Conservation (phyloP, 257 asterid genomes). For the Plantago major region DNA sequence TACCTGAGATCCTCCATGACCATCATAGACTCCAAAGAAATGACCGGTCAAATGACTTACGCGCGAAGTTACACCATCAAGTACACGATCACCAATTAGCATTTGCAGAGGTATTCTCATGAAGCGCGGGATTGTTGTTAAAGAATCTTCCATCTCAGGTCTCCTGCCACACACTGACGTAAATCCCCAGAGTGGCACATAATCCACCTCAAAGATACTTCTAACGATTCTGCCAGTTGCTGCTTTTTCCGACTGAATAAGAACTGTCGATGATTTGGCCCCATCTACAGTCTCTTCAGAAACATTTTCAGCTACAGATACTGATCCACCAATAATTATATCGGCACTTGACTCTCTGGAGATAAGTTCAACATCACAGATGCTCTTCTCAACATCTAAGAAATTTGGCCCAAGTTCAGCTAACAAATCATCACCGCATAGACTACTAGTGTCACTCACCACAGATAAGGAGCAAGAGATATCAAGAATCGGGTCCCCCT, state of each 20-base stretch:
- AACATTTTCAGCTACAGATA: constrained; percentile 22
- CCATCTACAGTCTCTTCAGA: constrained; percentile 38
- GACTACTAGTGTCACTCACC: constrained; percentile 78
- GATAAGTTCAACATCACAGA: constrained; percentile 31
- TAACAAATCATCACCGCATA: constrained; percentile 76
- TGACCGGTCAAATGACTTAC: constrained; percentile 77
- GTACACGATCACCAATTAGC: constrained; percentile 50
- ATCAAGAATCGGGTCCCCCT: constrained; percentile 48
- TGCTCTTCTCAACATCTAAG: constrained; percentile 36
- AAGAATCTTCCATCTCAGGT: constrained; percentile 95
- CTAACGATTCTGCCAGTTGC: constrained; percentile 32
- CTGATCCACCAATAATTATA: constrained; percentile 27
- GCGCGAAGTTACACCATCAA: constrained; percentile 41
- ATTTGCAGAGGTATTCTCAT: constrained; percentile 57
- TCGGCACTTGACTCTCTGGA: constrained; percentile 28
- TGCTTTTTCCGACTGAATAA: constrained; percentile 33
- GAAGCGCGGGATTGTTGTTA: constrained; percentile 63
- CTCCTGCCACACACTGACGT: constrained; percentile 82
- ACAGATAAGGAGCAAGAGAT: constrained; percentile 62
- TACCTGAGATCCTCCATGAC: constrained; percentile 98
- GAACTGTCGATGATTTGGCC: constrained; percentile 25
- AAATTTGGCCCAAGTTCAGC: constrained; percentile 37
- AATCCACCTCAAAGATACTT: constrained; percentile 83
- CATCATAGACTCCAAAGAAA: constrained; percentile 96
- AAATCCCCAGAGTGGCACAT: constrained; percentile 83